Percentiles rank a stretch among this genome's conserved stretches.
These are phyloP conservation scores for Colletotrichum higginsianum DNA, from an alignment of 2,329 filamentous ascomycete species.

Conservation along the genomic window DNA sequence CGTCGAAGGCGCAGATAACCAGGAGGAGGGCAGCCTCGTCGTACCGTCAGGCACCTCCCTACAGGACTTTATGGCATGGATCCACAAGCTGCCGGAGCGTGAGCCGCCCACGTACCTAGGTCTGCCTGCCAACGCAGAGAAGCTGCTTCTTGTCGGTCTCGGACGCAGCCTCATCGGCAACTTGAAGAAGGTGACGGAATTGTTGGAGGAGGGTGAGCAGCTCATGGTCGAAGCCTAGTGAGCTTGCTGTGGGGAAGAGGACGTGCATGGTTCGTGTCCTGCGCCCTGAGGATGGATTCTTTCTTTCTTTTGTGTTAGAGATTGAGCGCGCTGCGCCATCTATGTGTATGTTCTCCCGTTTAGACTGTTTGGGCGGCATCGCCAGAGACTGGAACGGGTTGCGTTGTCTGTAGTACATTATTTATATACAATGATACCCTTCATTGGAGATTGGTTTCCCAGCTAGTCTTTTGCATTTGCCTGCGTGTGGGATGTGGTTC, in stretches of 20 bases:
- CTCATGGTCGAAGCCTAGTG: constrained; percentile 77
- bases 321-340: neutral
- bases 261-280: neutral
- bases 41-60: constrained; percentile 87
- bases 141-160: constrained; percentile 89
- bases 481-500: no score
- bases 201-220: constrained; percentile 95
- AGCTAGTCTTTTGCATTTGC: neutral
- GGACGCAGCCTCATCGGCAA: constrained; percentile 89
- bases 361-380: constrained; percentile 6
- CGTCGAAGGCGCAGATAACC: constrained; percentile 75
- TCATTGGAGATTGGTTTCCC: neutral
- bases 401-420: constrained; percentile 7
- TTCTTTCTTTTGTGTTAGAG: neutral
- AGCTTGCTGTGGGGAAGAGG: neutral
- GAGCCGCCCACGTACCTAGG: constrained; percentile 97
- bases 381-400: neutral
- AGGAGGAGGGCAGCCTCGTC: constrained; percentile 73
- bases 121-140: constrained; percentile 95
- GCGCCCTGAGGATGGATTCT: neutral
- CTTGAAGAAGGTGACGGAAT: constrained; percentile 85
- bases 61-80: constrained; percentile 91
- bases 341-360: neutral
- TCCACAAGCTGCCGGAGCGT: constrained; percentile 91
- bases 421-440: constrained; percentile 19